Evolutionary conservation across 208 protist species (phyloP).

Genomic region (Acanthamoeba culbertsoni): DNA sequence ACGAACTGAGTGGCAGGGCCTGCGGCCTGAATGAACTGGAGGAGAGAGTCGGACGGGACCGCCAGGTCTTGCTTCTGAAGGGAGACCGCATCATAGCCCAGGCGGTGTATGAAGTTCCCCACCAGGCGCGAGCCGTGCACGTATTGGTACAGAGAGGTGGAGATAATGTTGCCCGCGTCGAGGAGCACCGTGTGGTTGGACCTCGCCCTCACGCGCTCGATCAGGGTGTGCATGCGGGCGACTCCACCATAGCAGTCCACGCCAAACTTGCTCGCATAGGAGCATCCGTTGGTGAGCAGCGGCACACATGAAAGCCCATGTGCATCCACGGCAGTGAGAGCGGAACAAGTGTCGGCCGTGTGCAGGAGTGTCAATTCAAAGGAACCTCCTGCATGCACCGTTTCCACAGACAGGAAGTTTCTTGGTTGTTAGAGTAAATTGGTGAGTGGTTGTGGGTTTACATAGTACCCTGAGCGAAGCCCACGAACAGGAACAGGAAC

Average conservation of each 20-base stretch:
- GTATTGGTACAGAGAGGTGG: not conserved
- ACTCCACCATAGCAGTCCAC: not conserved
- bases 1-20: not conserved
- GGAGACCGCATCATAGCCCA: conserved; percentile 1
- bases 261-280: not conserved
- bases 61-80: not conserved
- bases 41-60: not conserved
- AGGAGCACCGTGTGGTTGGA: not conserved
- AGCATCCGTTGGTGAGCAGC: not conserved
- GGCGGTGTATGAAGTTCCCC: not conserved
- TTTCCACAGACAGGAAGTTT: no score
- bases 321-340: not conserved
- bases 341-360: not conserved
- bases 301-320: not conserved
- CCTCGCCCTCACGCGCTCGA: not conserved
- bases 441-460: no score
- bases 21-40: not conserved
- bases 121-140: not conserved
- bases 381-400: not conserved
- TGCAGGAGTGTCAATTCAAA: conserved; percentile 33
- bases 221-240: not conserved
- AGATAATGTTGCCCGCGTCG: not conserved
- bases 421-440: no score
- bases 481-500: no score
- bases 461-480: no score